Evolutionary conservation across 2,329 filamentous ascomycete genomes (phyloP).

Genomic region (Ceratocystis harringtonii): DNA sequence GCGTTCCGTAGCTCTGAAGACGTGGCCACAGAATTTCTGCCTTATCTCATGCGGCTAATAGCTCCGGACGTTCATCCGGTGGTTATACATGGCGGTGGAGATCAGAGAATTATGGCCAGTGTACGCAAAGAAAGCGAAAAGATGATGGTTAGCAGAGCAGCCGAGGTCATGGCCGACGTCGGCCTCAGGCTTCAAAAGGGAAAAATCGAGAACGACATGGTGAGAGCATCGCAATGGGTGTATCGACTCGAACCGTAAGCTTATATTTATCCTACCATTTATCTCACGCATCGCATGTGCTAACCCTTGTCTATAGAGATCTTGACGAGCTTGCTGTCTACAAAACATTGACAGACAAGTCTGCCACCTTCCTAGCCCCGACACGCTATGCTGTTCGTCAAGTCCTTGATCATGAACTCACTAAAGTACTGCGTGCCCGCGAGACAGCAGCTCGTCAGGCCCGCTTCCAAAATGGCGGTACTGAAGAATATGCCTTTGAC

Average conservation of each 20-base stretch:
- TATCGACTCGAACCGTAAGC: conserved; percentile 92
- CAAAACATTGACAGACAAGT: conserved; percentile 45
- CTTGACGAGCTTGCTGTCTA: conserved; percentile 69
- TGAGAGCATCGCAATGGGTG: conserved; percentile 55
- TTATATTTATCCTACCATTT: not conserved
- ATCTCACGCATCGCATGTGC: not conserved
- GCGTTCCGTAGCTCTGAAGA: conserved; percentile 66
- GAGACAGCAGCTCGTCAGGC: conserved; percentile 52
- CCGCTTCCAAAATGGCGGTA: conserved; percentile 41
- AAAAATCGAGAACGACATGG: conserved; percentile 55
- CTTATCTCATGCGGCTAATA: conserved; percentile 69
- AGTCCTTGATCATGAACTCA: conserved; percentile 81
- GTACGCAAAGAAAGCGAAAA: conserved; percentile 81
- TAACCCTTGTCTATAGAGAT: conserved; percentile 29
- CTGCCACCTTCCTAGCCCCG: conserved; percentile 46
- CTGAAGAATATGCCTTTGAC: conserved; percentile 29
- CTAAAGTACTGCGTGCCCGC: conserved; percentile 52
- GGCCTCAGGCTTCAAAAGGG: conserved; percentile 70
- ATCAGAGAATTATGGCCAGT: conserved; percentile 55
- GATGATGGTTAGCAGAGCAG: conserved; percentile 61
- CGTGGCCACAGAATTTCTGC: conserved; percentile 67
- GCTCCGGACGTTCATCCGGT: conserved; percentile 86
- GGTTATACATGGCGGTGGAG: conserved; percentile 51
- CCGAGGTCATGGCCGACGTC: conserved; percentile 67
- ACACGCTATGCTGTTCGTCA: conserved; percentile 88